Evolutionary conservation across 1,139 yeast genomes (phyloP), one percentile per base, ranked within the genome.

Genomic region (Saccharomyces hybrid): DNA sequence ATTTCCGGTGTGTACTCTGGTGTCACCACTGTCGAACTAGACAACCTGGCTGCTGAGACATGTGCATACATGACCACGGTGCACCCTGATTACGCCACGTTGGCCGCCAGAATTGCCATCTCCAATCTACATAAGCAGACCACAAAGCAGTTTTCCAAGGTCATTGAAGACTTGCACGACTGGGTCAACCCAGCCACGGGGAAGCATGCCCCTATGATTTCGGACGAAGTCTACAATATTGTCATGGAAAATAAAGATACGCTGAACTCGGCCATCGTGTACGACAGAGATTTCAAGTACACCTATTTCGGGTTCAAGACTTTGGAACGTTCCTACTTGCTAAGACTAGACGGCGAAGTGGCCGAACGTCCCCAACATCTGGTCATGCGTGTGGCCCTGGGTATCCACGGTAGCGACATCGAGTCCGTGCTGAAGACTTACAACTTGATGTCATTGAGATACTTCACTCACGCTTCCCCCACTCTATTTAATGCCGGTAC

Each of bases 31-130:
- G 82, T 88, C 61, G 98, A 91, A 74, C 80, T 91, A 63, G 98
- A 91, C 70, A 90, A 93, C 73, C 79, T 93, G 65, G 98, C 99
- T 51, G 98, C 99, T 52, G 99, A 93, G 74, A 91, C 98, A 48
- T 96, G 98, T 57, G 98, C 99, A 51, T 88, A 88, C 70, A 88
- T 93, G 97, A 91, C 97, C 59, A 91, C 98, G 26, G 82, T 88
- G 61, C 99, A 93, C 70, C 98, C 99, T 38, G 99, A 93, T 74
- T 93, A 93, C 66, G 97, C 97, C 53, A 84, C 86, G 52, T 79
- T 93, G 66, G 99, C 98, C 53, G 98, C 98, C 48, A 84, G 99
- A 75, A 87, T 93, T 61, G 98, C 98, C 31, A 88, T 93, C 54
- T 88, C 97, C 49, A 91, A 93, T 73, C 79, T 93, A 71, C 99